Evolutionary conservation across 805 yeast genomes (phyloP).

Genomic region (Candida broadrunensis): DNA sequence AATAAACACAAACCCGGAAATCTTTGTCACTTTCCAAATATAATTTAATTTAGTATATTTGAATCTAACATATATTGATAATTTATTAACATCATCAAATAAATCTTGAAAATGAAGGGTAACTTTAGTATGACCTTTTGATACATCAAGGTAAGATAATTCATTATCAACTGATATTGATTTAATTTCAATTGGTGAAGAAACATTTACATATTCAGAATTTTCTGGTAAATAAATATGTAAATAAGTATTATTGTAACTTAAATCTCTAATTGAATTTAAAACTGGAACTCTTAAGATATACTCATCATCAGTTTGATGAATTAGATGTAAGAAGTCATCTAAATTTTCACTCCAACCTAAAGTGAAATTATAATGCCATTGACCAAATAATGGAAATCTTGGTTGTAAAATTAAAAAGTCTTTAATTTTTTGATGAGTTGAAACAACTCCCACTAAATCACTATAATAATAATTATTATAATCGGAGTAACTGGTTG

Average conservation of each 20-base stretch:
- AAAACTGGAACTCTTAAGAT: slow-evolving; percentile 67
- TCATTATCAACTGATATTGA: slow-evolving; percentile 30
- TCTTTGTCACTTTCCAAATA: slow-evolving; percentile 62
- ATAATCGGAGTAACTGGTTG: slow-evolving; percentile 38
- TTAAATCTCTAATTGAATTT: slow-evolving; percentile 66
- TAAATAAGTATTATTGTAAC: slow-evolving; percentile 60
- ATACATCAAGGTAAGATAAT: slow-evolving; percentile 68
- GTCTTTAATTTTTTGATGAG: slow-evolving; percentile 49
- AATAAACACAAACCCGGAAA: slow-evolving; percentile 59
- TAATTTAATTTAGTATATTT: slow-evolving; percentile 51
- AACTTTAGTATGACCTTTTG: slow-evolving; percentile 74
- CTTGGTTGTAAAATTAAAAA: slow-evolving; percentile 72
- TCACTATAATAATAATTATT: slow-evolving; percentile 77
- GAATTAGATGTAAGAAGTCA: slow-evolving; percentile 46
- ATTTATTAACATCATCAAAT: slow-evolving; percentile 61
- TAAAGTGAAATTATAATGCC: slow-evolving; percentile 92
- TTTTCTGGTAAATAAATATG: slow-evolving; percentile 85
- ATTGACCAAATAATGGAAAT: slow-evolving; percentile 93
- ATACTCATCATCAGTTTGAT: slow-evolving; percentile 45
- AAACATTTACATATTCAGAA: slow-evolving; percentile 55
- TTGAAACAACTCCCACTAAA: slow-evolving; percentile 89
- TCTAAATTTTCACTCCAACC: slow-evolving; percentile 79
- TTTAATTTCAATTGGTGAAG: slow-evolving; percentile 50
- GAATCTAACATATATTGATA: slow-evolving; percentile 62
- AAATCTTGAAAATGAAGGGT: slow-evolving; percentile 58